Base-by-base conservation (phyloP, 108 stramenopile genomes). In the Mayamaea pseudoterrestris region DNA sequence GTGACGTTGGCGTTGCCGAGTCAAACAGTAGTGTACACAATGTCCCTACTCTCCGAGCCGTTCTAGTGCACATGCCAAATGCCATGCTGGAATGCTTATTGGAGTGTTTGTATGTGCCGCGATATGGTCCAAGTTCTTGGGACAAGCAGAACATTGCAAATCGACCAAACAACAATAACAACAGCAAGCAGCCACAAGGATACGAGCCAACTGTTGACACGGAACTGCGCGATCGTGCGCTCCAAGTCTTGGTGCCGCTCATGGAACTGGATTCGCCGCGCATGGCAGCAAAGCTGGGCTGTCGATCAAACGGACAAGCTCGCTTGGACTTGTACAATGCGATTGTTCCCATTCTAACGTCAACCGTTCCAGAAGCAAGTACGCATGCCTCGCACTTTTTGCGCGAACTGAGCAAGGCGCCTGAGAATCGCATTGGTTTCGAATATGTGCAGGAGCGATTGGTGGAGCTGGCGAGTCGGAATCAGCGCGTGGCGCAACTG, bases 181-280 rank as follows among this genome's bases (percentile, higher is more conserved):
- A 76, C 8, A 54, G 81, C 34, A 83, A 79, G 35, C 41, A 84
- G 21, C 44, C 68, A 43, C 44, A 49, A 29, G 74, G 80, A 0
- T 90, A 90, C 46, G 87, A 90, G 50, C 62, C 67, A 7, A 72
- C 78, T 3, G 66, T 90, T 7, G 87, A 90, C 43, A 71, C 74
- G 20, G 83, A 90, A 41, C 12, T 90, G 17, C 75, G 87, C 35
- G 87, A 90, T 64, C 74, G 87, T 27, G 52, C 76, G 14, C 63
- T 83, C 30, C 83, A 84, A 47, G 58, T 90, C 1, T 57, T 90
- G 35, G 76, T 78, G 22, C 77, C 74, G 24, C 50, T 83, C 21
- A 50, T 82, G 53, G 77, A 76, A 22, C 45, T 88, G 29, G 65
- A 65, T 41, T 66, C 76, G 23, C 61, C 80, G 9, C 49, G 48